These are phyloP conservation scores for Alternaria sp. DNA, from an alignment of 2,329 filamentous ascomycete species.

Conservation along the genomic window DNA sequence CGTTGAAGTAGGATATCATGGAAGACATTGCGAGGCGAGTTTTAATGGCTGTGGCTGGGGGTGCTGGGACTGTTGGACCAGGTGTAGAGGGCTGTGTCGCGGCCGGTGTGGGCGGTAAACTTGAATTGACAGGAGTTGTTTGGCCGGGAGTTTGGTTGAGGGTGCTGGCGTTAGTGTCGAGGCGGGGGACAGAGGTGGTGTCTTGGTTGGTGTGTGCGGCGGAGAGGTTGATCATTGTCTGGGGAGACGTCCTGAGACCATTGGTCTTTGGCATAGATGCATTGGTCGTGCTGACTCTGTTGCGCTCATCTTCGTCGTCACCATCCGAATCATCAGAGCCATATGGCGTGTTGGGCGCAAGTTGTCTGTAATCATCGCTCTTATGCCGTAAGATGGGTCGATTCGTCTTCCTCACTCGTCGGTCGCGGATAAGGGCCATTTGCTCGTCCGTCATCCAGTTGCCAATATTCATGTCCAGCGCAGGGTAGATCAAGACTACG, in stretches of 20 bases:
- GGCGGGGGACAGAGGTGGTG: slow-evolving; percentile 26
- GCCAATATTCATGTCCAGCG: slow-evolving; percentile 94
- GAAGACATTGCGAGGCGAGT: slow-evolving; percentile 93
- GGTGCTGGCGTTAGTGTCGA: slow-evolving; percentile 29
- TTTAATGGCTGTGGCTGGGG: slow-evolving; percentile 64
- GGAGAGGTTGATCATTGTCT: slow-evolving; percentile 50
- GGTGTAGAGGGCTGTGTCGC: slow-evolving; percentile 27
- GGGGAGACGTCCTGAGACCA: slow-evolving; percentile 41
- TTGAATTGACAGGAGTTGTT: slow-evolving; percentile 20
- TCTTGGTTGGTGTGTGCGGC: slow-evolving; percentile 51
- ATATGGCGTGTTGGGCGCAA: slow-evolving; percentile 82
- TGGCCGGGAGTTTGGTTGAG: slow-evolving; percentile 34
- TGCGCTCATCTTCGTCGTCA: slow-evolving; percentile 55
- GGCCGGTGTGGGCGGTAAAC: slow-evolving; percentile 31
- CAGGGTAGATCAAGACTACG: slow-evolving; percentile 86
- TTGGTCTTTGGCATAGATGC: slow-evolving; percentile 30
- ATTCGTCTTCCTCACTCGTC: slow-evolving; percentile 80
- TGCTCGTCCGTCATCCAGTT: slow-evolving; percentile 99
- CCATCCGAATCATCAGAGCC: slow-evolving; percentile 74
- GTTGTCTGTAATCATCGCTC: slow-evolving; percentile 84
- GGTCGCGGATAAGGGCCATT: slow-evolving; percentile 90
- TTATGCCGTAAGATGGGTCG: slow-evolving; percentile 81
- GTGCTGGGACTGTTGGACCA: slow-evolving; percentile 25
- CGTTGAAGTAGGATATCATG: slow-evolving; percentile 99
- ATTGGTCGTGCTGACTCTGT: slow-evolving; percentile 19